Conservation (phyloP, 371 early-diverging fungal genomes). For the Blastocladiella emersonii region DNA sequence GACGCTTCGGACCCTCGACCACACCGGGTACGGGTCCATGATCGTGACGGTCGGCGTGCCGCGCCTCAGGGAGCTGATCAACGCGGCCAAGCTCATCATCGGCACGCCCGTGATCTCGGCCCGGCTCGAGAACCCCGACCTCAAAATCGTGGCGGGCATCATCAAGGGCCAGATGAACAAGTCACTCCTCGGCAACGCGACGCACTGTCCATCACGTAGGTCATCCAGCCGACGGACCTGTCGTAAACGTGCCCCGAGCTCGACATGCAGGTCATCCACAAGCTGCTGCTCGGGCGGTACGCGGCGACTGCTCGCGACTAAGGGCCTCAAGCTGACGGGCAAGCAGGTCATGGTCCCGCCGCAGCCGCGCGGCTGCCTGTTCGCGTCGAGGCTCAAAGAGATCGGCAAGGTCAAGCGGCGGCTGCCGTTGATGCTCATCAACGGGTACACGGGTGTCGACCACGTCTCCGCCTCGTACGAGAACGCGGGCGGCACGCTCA, state of each 20-base stretch:
- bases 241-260: slow-evolving; percentile 22
- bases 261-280: slow-evolving; percentile 6
- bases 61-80: slow-evolving; percentile 99
- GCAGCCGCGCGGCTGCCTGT: neutral
- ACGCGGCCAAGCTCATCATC: slow-evolving; percentile 86
- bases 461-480: slow-evolving; percentile 82
- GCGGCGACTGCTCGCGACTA: neutral
- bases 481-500: slow-evolving; percentile 61
- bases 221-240: slow-evolving; percentile 66
- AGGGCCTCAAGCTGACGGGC: neutral
- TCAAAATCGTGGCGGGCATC: slow-evolving; percentile 44
- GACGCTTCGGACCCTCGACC: slow-evolving; percentile 99
- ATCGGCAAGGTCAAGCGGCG: slow-evolving; percentile 38
- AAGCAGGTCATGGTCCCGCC: neutral
- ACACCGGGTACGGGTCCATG: slow-evolving; percentile 95
- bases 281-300: slow-evolving; percentile 8
- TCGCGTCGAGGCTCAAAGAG: neutral
- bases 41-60: slow-evolving; percentile 99
- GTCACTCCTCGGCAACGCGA: slow-evolving; percentile 36
- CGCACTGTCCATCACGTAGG: slow-evolving; percentile 86
- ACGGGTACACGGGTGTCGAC: slow-evolving; percentile 34
- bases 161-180: slow-evolving; percentile 51
- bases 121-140: slow-evolving; percentile 65
- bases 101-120: slow-evolving; percentile 90
- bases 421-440: slow-evolving; percentile 81